These are phyloP conservation scores for Hymenoscyphus salicellus DNA, from an alignment of 2,329 filamentous ascomycete genomes.

Conservation along the genomic window DNA sequence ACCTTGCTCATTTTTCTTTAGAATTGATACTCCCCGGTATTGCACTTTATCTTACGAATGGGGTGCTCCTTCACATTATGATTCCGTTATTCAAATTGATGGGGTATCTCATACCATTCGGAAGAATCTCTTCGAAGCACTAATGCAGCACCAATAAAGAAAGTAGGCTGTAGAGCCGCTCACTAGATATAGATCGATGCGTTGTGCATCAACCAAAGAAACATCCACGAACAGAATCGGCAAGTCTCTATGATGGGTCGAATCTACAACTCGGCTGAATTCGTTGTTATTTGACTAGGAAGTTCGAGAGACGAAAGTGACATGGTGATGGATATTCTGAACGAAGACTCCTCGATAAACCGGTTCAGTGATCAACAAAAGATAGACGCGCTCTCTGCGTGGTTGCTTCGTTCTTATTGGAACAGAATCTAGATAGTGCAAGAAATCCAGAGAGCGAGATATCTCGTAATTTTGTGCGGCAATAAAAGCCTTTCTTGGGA, in stretches of 20 bases:
- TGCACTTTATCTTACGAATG: not conserved
- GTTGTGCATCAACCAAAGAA: not conserved
- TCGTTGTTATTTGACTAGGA: not conserved
- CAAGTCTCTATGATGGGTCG: not conserved
- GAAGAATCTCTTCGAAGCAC: not conserved
- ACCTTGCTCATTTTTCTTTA: not conserved
- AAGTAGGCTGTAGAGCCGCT: not conserved
- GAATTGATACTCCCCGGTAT: not conserved
- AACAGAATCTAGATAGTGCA: not conserved
- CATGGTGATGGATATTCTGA: not conserved
- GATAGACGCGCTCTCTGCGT: not conserved
- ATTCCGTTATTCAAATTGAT: not conserved
- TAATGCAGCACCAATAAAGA: not conserved
- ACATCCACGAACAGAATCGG: not conserved
- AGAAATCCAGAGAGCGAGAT: not conserved
- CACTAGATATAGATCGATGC: not conserved
- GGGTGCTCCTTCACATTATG: not conserved
- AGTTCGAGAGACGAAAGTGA: not conserved
- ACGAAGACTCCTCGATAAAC: not conserved
- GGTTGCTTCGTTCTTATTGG: not conserved
- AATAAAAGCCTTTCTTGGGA: not conserved
- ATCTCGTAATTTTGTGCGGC: not conserved
- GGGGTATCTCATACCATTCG: not conserved
- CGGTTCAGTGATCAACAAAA: not conserved
- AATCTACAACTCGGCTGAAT: not conserved